Conservation (phyloP, 768 basidiomycete genomes). For the Leccinum barrowsii region DNA sequence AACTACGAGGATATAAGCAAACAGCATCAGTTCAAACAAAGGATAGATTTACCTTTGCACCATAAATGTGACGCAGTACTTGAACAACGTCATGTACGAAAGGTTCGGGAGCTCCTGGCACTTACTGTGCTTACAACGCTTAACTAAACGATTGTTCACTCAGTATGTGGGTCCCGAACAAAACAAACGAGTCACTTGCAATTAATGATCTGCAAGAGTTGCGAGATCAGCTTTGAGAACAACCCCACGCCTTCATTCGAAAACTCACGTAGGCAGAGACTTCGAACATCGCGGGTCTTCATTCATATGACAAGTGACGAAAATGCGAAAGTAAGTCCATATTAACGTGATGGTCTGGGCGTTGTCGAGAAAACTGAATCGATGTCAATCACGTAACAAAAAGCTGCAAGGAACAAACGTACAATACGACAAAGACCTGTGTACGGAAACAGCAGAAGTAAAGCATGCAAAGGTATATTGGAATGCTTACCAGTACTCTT, state of each 20-base stretch:
- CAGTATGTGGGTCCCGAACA: background rate
- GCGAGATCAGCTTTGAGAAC: background rate
- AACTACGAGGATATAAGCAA: constrained; percentile 10
- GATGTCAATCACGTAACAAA: background rate
- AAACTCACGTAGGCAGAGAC: constrained; percentile 10
- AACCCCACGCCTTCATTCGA: background rate
- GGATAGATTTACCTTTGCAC: constrained; percentile 17
- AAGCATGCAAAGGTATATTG: background rate
- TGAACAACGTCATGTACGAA: background rate
- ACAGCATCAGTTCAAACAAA: background rate
- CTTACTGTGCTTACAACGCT: constrained; percentile 2
- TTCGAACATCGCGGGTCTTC: background rate
- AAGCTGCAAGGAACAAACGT: background rate
- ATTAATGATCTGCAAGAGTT: background rate
- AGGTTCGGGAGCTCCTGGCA: background rate
- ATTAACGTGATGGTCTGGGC: background rate
- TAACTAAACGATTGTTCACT: constrained; percentile 1
- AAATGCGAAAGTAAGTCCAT: background rate
- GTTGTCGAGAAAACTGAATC: constrained; percentile 7
- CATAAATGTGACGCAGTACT: constrained; percentile 18
- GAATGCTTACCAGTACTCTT: constrained; percentile 12
- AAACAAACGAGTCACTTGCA: background rate
- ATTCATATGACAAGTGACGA: constrained; percentile 11
- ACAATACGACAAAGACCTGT: constrained; percentile 14
- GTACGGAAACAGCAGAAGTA: background rate